Evolutionary conservation across 352 stramenopile genomes (phyloP).

Genomic region (Phytophthora capsici): DNA sequence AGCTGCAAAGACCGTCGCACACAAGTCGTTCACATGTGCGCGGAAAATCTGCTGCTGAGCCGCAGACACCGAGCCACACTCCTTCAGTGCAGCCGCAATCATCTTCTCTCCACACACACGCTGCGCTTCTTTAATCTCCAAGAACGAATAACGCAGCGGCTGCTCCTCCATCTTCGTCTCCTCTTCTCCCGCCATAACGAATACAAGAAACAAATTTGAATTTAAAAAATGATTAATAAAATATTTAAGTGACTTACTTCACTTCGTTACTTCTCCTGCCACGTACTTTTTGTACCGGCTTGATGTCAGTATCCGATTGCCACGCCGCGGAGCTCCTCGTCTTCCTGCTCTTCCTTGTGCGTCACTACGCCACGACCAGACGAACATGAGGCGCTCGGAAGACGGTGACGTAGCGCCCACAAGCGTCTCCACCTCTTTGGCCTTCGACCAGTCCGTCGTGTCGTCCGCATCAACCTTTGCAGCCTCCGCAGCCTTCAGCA

Average conservation of each 20-base stretch:
- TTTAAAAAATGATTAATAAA: conserved; percentile 1
- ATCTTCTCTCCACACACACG: conserved; percentile 68
- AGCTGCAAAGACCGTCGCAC: conserved; percentile 72
- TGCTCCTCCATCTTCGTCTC: conserved; percentile 5
- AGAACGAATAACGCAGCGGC: conserved; percentile 64
- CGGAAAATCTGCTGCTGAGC: conserved; percentile 80
- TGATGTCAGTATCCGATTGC: conserved; percentile 12
- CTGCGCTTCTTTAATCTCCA: conserved; percentile 82
- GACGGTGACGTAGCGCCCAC: conserved; percentile 13
- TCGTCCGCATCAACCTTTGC: conserved; percentile 3
- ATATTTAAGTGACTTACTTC: conserved; percentile 4
- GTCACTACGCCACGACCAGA: conserved; percentile 13
- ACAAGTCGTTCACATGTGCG: conserved; percentile 77
- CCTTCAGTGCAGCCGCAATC: conserved; percentile 47
- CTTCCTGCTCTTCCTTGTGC: conserved; percentile 3
- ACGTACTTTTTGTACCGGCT: conserved; percentile 3
- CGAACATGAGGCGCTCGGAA: conserved; percentile 35
- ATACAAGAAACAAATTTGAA: conserved; percentile 17
- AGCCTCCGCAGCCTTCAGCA: not conserved
- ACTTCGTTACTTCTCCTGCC: not conserved
- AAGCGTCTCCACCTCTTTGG: not conserved
- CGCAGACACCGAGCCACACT: conserved; percentile 55
- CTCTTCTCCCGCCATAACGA: conserved; percentile 28
- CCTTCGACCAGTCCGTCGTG: conserved; percentile 6
- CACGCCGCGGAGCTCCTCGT: conserved; percentile 10